These are phyloP conservation scores for Saccharomyces mikatae DNA, from an alignment of 805 yeast genomes.

Conservation along the genomic window DNA sequence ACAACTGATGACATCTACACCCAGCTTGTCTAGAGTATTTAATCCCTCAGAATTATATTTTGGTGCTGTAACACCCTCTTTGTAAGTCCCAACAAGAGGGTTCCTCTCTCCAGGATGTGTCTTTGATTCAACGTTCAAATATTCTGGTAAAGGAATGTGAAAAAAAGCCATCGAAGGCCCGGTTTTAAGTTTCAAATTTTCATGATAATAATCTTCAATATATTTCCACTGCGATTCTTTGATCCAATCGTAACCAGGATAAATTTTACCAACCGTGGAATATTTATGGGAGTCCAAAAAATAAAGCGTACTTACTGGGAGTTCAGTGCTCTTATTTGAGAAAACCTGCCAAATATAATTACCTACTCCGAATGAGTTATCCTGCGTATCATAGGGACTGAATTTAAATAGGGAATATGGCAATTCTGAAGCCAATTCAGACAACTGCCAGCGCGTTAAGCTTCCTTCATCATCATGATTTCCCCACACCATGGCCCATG, in stretches of 20 bases:
- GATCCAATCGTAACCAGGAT: slow-evolving; percentile 82
- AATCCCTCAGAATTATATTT: slow-evolving; percentile 60
- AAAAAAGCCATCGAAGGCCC: slow-evolving; percentile 78
- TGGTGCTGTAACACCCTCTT: slow-evolving; percentile 79
- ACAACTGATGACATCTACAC: slow-evolving; percentile 66
- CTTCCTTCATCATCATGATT: slow-evolving; percentile 92
- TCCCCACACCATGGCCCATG: slow-evolving; percentile 82
- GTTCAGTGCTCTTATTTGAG: slow-evolving; percentile 25
- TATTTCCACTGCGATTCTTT: slow-evolving; percentile 60
- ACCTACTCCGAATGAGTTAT: slow-evolving; percentile 65
- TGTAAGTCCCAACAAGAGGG: slow-evolving; percentile 48
- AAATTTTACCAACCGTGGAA: slow-evolving; percentile 54
- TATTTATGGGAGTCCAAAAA: slow-evolving; percentile 81
- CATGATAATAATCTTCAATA: slow-evolving; percentile 34
- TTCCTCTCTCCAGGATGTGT: slow-evolving; percentile 24
- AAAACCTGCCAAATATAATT: slow-evolving; percentile 57
- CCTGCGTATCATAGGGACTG: slow-evolving; percentile 39
- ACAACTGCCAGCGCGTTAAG: slow-evolving; percentile 49
- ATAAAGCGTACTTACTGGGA: slow-evolving; percentile 51
- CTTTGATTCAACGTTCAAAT: slow-evolving; percentile 37
- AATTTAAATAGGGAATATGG: slow-evolving; percentile 60
- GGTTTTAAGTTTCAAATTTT: slow-evolving; percentile 25
- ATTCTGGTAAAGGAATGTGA: slow-evolving; percentile 92
- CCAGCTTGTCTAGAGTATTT: slow-evolving; percentile 48
- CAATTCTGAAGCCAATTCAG: slow-evolving; percentile 45